These are phyloP conservation scores for Solanum okadae DNA, from an alignment of 257 asterid species.

Conservation along the genomic window DNA sequence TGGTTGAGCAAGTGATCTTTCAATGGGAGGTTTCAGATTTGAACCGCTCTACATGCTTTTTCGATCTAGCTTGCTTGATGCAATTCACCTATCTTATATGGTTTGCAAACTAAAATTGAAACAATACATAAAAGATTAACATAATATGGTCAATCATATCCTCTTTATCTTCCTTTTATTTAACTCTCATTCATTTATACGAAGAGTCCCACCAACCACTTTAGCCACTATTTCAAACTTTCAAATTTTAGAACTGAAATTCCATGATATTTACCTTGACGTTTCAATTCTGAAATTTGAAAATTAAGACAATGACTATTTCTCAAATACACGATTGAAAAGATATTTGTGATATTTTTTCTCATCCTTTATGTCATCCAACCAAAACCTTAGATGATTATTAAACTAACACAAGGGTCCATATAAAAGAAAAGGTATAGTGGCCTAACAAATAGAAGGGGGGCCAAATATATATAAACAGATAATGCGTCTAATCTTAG, in stretches of 20 bases:
- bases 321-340: background rate
- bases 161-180: background rate
- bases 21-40: rapidly evolving
- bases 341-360: background rate
- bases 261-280: background rate
- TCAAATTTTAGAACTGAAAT: background rate
- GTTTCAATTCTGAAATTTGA: background rate
- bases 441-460: background rate
- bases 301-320: background rate
- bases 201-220: background rate
- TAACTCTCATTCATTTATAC: background rate
- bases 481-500: background rate
- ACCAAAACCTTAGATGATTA: background rate
- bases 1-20: background rate
- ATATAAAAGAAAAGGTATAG: background rate
- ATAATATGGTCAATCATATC: background rate
- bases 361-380: background rate
- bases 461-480: background rate
- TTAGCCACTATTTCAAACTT: background rate
- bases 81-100: background rate
- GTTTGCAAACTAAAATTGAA: background rate
- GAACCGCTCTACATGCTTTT: background rate
- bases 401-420: background rate
- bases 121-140: background rate
- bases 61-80: background rate